Conservation (phyloP, 140 eudicot genomes). For the Cichorium intybus region DNA sequence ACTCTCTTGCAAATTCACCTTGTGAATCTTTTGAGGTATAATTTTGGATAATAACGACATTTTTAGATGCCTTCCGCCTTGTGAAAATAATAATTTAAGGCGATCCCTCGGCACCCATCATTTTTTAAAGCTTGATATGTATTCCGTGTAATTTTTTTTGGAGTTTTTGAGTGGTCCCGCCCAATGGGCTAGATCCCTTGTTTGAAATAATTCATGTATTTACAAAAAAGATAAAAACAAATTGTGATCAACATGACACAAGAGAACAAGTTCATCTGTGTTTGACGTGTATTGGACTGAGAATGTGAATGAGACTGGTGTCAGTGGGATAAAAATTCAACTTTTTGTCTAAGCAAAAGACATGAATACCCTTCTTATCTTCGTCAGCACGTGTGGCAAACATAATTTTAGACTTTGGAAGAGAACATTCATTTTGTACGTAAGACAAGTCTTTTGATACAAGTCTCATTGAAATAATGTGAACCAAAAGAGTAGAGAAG, state of each 20-base stretch:
- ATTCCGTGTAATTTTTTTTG: conserved; percentile 35
- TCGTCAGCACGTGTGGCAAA: no score
- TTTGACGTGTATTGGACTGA: not conserved
- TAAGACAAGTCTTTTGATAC: not conserved
- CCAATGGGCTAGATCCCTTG: conserved; percentile 9
- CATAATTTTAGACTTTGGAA: no score
- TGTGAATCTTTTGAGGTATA: conserved; percentile 21
- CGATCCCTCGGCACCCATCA: conserved; percentile 10
- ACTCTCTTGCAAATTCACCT: conserved; percentile 9
- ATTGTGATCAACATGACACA: not conserved
- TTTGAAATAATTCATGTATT: conserved; percentile 19
- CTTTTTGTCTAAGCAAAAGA: no score
- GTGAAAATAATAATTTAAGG: conserved; percentile 23
- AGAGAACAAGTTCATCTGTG: not conserved
- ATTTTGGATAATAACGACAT: conserved; percentile 31
- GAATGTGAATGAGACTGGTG: not conserved
- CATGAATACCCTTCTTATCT: no score
- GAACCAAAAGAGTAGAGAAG: conserved; percentile 5
- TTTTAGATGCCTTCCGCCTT: conserved; percentile 18
- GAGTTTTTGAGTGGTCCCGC: conserved; percentile 14
- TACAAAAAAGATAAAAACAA: not conserved
- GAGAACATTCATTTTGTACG: no score
- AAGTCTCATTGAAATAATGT: not conserved
- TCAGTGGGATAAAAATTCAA: no score
- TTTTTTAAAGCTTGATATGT: conserved; percentile 23